Evolutionary conservation across 169 alveolate species (phyloP), one percentile per base, ranked within the genome.

Genomic region (Babesia gibsoni): DNA sequence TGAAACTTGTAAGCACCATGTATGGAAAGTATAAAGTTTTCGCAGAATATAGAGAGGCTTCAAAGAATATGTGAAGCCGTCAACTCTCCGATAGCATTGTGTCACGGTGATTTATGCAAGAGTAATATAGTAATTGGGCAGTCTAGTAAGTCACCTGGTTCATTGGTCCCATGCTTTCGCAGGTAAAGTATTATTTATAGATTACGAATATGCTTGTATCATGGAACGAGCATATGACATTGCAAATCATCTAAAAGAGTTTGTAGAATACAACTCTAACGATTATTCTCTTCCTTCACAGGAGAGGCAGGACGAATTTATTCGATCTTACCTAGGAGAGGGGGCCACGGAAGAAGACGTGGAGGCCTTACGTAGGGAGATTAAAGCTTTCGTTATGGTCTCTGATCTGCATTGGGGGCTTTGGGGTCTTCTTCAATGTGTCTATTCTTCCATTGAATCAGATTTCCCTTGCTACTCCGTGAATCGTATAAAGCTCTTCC

Each of bases 141-240:
- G 7, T 54, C 52, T 20, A 74, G 66, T 61, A 41, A n/a, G 70
- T 64, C 16, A 18, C 74, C 18, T 32, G 10, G 20, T 43, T 8
- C 20, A 42, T 61, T 18, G 10, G 36, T n/a, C 23, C n/a, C n/a
- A 10, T 8, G 8, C 7, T 32, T 7, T 22, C 32, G 0, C n/a
- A 73, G 83, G 27, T 10, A 30, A 64, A 6, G 84, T 88, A 14
- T 36, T 67, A 29, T 83, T 88, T 36, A 77, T 88, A 29, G 93
- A 88, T 56, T 87, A 75, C 33, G 92, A 87, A 49, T 87, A 87
- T 37, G 48, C 89, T 1, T 87, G 92, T 36, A 80, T 82, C 25
- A 83, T 87, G 90, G 92, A 87, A 52, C 58, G 92, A 6, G 92
- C 84, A 4, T 87, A 37, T 33, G 92, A 87, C 67, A 87, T 87